A percentile compares a stretch with the other conserved stretches of the same genome.
Evolutionary conservation across 148 eudicot genomes (phyloP).

Genomic region (Bassia scoparia): DNA sequence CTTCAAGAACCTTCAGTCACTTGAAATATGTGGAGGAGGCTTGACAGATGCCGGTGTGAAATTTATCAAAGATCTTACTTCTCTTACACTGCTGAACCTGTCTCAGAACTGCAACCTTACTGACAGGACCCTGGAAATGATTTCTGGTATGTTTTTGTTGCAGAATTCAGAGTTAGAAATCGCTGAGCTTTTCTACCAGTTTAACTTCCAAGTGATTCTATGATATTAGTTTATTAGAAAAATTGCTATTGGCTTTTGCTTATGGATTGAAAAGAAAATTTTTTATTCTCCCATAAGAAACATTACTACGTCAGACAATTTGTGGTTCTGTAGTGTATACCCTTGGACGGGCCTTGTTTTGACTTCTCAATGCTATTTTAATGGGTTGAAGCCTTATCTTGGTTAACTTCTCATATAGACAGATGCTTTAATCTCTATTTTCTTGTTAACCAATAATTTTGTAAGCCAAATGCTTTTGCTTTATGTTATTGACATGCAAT

Average conservation of each 20-base stretch:
- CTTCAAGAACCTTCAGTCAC: conserved; percentile 75
- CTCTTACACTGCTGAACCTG: conserved; percentile 72
- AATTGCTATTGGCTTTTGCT: neutral
- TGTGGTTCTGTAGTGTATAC: neutral
- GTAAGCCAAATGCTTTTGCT: neutral
- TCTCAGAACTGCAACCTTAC: conserved; percentile 78
- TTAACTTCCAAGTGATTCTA: neutral
- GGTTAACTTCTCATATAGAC: neutral
- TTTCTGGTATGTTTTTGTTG: conserved; percentile 55
- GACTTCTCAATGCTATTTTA: neutral
- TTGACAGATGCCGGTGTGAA: conserved; percentile 89
- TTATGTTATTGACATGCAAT: neutral
- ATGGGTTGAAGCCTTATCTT: too few relatives aligned
- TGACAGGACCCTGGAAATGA: conserved; percentile 66
- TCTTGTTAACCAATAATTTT: too few relatives aligned
- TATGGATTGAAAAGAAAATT: neutral
- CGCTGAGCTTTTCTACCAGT: neutral
- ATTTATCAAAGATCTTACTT: conserved; percentile 75
- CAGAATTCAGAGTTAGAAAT: neutral
- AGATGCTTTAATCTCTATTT: too few relatives aligned
- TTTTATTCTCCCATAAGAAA: too few relatives aligned
- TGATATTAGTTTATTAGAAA: neutral
- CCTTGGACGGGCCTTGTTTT: neutral
- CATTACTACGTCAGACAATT: neutral
- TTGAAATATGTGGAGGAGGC: conserved; percentile 94